Percentiles rank a stretch among this genome's conserved stretches.
Evolutionary conservation across 441 rosid genomes (phyloP).

Genomic region (Euphorbia celastroides): DNA sequence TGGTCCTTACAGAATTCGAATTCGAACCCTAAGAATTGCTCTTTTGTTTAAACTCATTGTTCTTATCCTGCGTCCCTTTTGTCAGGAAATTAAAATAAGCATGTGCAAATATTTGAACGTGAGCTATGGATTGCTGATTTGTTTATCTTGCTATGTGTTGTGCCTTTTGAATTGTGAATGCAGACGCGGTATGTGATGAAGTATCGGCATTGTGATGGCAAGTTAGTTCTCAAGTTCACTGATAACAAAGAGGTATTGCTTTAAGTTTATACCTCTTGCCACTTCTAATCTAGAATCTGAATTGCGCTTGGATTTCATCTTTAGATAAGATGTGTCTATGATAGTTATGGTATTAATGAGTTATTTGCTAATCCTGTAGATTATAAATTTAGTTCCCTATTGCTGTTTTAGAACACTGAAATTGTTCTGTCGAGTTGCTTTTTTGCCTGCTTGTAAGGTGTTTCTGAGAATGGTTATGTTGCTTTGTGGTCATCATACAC

Average conservation of each 20-base stretch:
- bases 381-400: not conserved
- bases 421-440: not conserved
- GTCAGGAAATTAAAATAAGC: not conserved
- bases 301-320: no score
- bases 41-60: not conserved
- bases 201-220: constrained; percentile 88
- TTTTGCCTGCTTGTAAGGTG: no score
- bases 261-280: not conserved
- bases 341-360: not conserved
- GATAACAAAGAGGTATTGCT: constrained; percentile 78
- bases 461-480: not conserved
- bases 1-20: not conserved
- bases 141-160: constrained; percentile 5
- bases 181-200: constrained; percentile 87
- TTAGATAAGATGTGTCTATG: not conserved
- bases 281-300: not conserved
- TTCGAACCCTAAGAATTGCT: constrained; percentile 1
- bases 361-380: not conserved
- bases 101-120: not conserved
- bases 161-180: constrained; percentile 16
- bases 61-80: not conserved
- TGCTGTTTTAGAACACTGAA: not conserved
- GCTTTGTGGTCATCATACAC: not conserved
- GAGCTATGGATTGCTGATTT: not conserved
- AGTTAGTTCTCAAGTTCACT: constrained; percentile 94